Base-by-base conservation (phyloP, 495 filamentous ascomycete genomes). In the Penicillium malachiteum region DNA sequence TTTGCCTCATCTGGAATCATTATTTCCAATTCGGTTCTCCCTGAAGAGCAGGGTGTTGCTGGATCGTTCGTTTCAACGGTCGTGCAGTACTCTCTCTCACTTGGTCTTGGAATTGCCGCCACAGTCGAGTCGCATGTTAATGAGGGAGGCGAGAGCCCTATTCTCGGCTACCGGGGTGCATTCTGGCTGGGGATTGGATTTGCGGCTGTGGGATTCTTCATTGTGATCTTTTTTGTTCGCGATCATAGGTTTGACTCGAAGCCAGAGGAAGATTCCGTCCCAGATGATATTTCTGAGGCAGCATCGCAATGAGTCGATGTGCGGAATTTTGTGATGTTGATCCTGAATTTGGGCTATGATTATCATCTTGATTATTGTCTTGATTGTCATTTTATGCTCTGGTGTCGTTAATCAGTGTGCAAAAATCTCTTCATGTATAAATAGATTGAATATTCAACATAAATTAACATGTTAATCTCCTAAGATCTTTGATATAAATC, bases 51-150 rank as follows among this genome's bases (percentile, higher is more conserved):
- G 44, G 76, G 77, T 2, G 68, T 78, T 12, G 75, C 71, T 4
- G 71, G 71, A 6, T 73, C 68, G 13, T 62, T 80, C 21, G 65
- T 78, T 39, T 75, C 70, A 7, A 78, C 74, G 1, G 66, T 75
- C 2, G 70, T 78, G 17, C 78, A 78, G 55, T 80, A 79, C 47
- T 71, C 72, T 34, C 78, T 80, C 30, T 71, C 71, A n/a, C 48
- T 78, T 7, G 74, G 73, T 6, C 62, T 80, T 7, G 77, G 76
- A 11, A 71, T 80, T 32, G 76, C 78, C 5, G 76, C 73, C 3
- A 79, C 76, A 7, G 66, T 76, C 21, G 78, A 79, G 57, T 60
- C 62, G 4, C 69, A 71, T 44, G 56, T 63, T 8, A 55, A 48
- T 18, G 43, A 55, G 12, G 63, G 67, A 0, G 75, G 72, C 5